phyloP scores from a whole-genome alignment of 768 basidiomycete species.

The Exidia glandulosa region DNA sequence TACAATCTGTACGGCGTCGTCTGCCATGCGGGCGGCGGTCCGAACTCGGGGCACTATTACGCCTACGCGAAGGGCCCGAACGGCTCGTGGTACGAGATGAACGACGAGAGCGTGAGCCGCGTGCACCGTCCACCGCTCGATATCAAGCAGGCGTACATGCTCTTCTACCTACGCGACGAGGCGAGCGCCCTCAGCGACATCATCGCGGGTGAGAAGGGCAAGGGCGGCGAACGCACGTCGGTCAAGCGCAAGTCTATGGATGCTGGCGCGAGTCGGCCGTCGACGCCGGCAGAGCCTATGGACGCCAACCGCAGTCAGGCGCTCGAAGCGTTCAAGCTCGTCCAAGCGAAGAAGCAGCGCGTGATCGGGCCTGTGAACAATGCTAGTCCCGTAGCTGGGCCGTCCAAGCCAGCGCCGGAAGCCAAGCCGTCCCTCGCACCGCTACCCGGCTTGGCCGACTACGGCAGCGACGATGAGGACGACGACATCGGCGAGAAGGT shows the following conservation, averaged over 20 bases:
- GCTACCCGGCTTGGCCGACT: not conserved
- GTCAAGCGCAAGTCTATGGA: not conserved
- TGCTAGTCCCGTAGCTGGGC: not conserved
- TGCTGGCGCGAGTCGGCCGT: not conserved
- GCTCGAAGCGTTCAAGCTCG: not conserved
- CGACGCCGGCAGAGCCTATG: not conserved
- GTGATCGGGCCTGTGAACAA: not conserved
- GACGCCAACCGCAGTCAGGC: not conserved
- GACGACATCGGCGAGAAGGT: slow-evolving; percentile 5
- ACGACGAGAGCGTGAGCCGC: slow-evolving; percentile 67
- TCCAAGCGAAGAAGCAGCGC: not conserved
- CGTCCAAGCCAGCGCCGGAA: not conserved
- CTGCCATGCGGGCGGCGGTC: slow-evolving; percentile 84
- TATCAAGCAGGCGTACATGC: slow-evolving; percentile 79
- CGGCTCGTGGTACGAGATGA: slow-evolving; percentile 84
- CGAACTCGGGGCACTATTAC: slow-evolving; percentile 93
- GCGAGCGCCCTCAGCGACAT: slow-evolving; percentile 25
- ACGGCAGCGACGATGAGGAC: not conserved
- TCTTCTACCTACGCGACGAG: slow-evolving; percentile 81
- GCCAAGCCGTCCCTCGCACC: not conserved
- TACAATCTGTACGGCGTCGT: slow-evolving; percentile 90
- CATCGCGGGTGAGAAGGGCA: slow-evolving; percentile 28
- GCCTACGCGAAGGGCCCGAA: slow-evolving; percentile 64
- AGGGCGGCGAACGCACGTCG: slow-evolving; percentile 32
- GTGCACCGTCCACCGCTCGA: slow-evolving; percentile 35